phyloP scores from a whole-genome alignment of 2,329 filamentous ascomycete species.

The Anisogramma anomala region DNA sequence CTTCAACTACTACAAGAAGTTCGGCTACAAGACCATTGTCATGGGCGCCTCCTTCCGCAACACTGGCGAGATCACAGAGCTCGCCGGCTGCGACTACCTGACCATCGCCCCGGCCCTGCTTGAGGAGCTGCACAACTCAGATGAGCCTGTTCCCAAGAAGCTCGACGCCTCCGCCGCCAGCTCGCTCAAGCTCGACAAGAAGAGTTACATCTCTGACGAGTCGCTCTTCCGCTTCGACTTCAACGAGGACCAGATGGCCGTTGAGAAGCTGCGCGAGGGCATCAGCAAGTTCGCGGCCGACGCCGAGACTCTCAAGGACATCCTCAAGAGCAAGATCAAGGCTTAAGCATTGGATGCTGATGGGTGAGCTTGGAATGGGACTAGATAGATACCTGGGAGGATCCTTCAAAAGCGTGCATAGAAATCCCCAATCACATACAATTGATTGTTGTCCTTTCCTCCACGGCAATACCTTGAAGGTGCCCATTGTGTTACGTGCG shows the following conservation, averaged over 20 bases:
- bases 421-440: background rate
- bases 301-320: slow-evolving; percentile 83
- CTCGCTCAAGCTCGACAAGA: slow-evolving; percentile 70
- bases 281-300: slow-evolving; percentile 99
- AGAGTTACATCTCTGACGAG: slow-evolving; percentile 84
- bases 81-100: slow-evolving; percentile 96
- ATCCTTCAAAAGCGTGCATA: slow-evolving; percentile 5
- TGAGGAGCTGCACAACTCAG: slow-evolving; percentile 84
- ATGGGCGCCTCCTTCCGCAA: slow-evolving; percentile 99
- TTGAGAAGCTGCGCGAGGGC: slow-evolving; percentile 97
- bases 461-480: background rate
- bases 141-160: slow-evolving; percentile 78
- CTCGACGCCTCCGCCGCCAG: slow-evolving; percentile 59
- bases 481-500: no score
- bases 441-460: background rate
- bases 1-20: slow-evolving; percentile 99
- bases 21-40: slow-evolving; percentile 96
- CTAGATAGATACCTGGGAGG: background rate
- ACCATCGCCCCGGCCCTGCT: slow-evolving; percentile 95
- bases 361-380: background rate
- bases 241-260: slow-evolving; percentile 99
- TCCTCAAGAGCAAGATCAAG: slow-evolving; percentile 74
- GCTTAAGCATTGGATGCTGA: slow-evolving; percentile 24
- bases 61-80: slow-evolving; percentile 91
- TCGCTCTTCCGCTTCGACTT: slow-evolving; percentile 92